Evolutionary conservation across 257 asterid species (phyloP), one percentile per base, ranked within the genome.

Genomic region (Nicotiana obtusifolia): DNA sequence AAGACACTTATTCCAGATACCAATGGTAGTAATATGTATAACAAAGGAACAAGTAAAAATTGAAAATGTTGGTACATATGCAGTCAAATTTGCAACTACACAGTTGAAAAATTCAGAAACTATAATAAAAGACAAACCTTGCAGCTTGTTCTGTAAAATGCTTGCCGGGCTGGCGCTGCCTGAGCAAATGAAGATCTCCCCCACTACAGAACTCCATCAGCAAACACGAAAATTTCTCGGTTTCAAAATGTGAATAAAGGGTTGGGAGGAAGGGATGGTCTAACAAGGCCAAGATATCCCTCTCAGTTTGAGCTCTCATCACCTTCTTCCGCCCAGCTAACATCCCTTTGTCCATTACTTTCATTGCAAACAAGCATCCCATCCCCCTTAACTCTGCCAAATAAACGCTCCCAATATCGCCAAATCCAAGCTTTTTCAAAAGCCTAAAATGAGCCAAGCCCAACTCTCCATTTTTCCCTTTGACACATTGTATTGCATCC

Each of bases 161-260:
- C 90, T 91, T 90, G 71, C 94, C 97, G 0, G 87, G 89, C 87
- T 93, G 98, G 8, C 94, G 92, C 86, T 94, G 98, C 86, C 98
- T 80, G 52, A 93, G 98, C 85, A 94, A 87, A 89, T 94, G 98
- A 81, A 94, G 93, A 86, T 94, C 98, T 11, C 98, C 98, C 2
- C 98, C 98, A 54, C 94, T 91, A 89, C 98, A 94, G n/a, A 93
- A 94, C 89, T 94, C 98, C 97, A 94, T 94, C 15, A 94, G 78
- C 93, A 94, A 86, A 33, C 98, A 94, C 31, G 97, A 94, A 77
- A 93, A 94, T 82, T 93, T 93, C 1, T 91, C 98, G 2, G 97
- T 94, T 76, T 93, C 98, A 60, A 94, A 90, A 87, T 91, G 94
- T 1, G 97, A 93, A 69, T 94, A 94, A 24, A 94, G 94, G 30